Percentiles rank a stretch among this genome's conserved stretches.
Conservation (phyloP, 495 filamentous ascomycete species). For the Bombardia bombarda region DNA sequence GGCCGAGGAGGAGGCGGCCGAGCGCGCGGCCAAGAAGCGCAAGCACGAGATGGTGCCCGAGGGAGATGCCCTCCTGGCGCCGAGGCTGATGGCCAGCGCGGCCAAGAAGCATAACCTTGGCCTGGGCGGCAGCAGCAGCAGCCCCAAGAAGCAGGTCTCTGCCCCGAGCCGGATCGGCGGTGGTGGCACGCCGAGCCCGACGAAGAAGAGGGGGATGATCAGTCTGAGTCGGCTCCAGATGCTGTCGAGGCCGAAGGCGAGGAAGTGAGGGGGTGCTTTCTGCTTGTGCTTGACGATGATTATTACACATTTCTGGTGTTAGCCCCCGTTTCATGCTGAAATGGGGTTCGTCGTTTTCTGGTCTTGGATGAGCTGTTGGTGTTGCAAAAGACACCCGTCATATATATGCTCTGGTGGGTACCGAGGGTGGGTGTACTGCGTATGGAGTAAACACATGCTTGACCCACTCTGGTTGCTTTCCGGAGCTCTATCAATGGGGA, state of each 20-base stretch:
- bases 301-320: too few species aligned
- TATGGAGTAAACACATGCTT: too few species aligned
- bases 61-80: constrained; percentile 34
- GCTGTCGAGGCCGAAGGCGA: constrained; percentile 44
- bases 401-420: too few species aligned
- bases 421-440: too few species aligned
- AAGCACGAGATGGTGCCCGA: constrained; percentile 39
- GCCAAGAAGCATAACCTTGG: constrained; percentile 19
- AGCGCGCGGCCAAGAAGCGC: constrained; percentile 39
- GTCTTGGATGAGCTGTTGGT: too few species aligned
- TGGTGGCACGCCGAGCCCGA: constrained; percentile 28
- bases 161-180: neutral
- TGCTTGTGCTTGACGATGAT: neutral
- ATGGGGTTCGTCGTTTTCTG: too few species aligned
- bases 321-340: too few species aligned
- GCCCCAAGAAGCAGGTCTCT: constrained; percentile 2
- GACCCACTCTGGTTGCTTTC: too few species aligned
- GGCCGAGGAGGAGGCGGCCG: constrained; percentile 28
- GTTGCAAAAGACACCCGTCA: too few species aligned
- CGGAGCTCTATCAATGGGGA: too few species aligned
- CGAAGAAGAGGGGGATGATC: constrained; percentile 39
- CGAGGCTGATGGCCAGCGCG: constrained; percentile 21
- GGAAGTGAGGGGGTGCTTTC: constrained; percentile 22
- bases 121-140: constrained; percentile 10
- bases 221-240: constrained; percentile 44